Base-by-base conservation (phyloP, 306 rosid species). In the Ochetophila trinervis region DNA sequence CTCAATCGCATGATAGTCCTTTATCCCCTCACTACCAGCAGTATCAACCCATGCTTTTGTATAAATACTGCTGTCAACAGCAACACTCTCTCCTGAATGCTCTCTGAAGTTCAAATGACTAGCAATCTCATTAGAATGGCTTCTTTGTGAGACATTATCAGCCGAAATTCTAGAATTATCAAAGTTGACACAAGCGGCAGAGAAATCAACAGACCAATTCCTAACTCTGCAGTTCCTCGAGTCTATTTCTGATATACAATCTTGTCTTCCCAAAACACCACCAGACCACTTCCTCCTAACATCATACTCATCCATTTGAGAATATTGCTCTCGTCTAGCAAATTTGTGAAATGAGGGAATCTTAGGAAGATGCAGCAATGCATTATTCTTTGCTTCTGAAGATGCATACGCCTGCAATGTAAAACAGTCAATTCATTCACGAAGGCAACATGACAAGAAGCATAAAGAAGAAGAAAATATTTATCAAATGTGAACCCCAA, bases 21-120 rank as follows among this genome's bases (percentile, higher is more conserved):
- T 90, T 73, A 88, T 75, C 62, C 89, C 97, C 49, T 45, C 96
- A 61, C 87, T 88, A 60, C 90, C 91, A 74, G 86, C 84, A 60
- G 97, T 70, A 84, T 94, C 99, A 80, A 94, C 92, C 99, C 99
- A 94, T 52, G 99, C 99, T 77, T 90, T 94, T 48, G 99, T 94
- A 78, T 86, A 90, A 56, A 90, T 58, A 71, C 86, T 90, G 76
- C 96, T 86, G 84, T 94, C 97, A 47, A 80, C 85, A 44, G 97
- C 96, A 68, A 68, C 90, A 81, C 95, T 94, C 88, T 94, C 99
- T 57, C 99, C 99, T 4, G 97, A 94, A 79, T 85, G 90, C 85
- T 94, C 99, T 84, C 91, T 71, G 60, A 90, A 83, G 79, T 90
- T 90, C 82, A 82, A 65, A 67, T 90, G 96, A 82, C 85, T 82